These are phyloP conservation scores for Exserohilum turcica DNA, from an alignment of 2,329 filamentous ascomycete genomes.

Conservation along the genomic window DNA sequence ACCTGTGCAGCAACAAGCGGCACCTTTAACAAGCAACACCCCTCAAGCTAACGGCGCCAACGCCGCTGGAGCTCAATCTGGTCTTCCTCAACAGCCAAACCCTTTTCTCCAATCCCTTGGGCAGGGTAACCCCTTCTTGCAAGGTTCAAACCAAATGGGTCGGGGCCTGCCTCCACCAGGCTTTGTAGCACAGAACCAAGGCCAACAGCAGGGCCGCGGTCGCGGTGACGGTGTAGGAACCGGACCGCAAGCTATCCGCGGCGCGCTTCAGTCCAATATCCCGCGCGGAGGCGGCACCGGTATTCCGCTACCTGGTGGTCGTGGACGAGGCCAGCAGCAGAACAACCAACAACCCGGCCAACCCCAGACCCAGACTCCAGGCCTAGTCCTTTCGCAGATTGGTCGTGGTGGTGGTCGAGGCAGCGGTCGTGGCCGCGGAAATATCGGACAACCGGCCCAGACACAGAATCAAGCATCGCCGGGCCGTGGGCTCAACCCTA, in stretches of 20 bases:
- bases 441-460: constrained; percentile 18
- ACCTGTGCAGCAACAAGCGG: constrained; percentile 20
- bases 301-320: constrained; percentile 41
- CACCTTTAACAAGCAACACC: neutral
- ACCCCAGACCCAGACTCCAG: constrained; percentile 12
- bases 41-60: constrained; percentile 25
- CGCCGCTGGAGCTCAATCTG: constrained; percentile 14
- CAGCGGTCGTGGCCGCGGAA: constrained; percentile 25
- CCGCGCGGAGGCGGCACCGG: constrained; percentile 40
- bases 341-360: constrained; percentile 21
- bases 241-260: constrained; percentile 37
- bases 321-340: constrained; percentile 27
- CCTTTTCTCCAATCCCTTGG: constrained; percentile 21
- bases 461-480: constrained; percentile 29
- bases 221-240: constrained; percentile 11
- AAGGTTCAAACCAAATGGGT: constrained; percentile 18
- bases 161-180: constrained; percentile 34
- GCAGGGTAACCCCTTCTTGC: constrained; percentile 15
- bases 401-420: constrained; percentile 38
- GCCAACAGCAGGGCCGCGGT: constrained; percentile 24
- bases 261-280: constrained; percentile 36
- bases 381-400: constrained; percentile 25
- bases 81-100: constrained; percentile 10
- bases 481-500: constrained; percentile 40
- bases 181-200: constrained; percentile 26